Evolutionary conservation across 179 eudicot species (phyloP).

Genomic region (Drosera spatulata): DNA sequence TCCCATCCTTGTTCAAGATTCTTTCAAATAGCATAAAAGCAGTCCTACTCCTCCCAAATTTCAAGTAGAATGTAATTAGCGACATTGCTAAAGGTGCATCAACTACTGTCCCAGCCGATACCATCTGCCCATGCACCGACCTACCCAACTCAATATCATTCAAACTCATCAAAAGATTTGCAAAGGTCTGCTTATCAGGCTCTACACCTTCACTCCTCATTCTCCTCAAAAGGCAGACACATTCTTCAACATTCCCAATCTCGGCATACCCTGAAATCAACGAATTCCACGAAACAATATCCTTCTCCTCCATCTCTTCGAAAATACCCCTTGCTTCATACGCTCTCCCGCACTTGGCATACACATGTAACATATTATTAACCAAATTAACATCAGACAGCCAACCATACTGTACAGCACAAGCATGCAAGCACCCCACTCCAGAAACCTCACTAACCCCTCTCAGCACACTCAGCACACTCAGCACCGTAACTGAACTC

Average conservation of each 20-base stretch:
- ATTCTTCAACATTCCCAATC: slow-evolving; percentile 29
- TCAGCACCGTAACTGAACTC: slow-evolving; percentile 45
- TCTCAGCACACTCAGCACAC: slow-evolving; percentile 43
- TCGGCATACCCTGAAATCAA: slow-evolving; percentile 47
- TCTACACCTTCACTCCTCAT: slow-evolving; percentile 51
- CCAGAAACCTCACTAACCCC: slow-evolving; percentile 36
- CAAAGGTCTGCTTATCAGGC: slow-evolving; percentile 69
- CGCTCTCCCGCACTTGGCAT: slow-evolving; percentile 59
- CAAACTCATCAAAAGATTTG: slow-evolving; percentile 40
- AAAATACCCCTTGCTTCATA: slow-evolving; percentile 48
- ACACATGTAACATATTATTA: slow-evolving; percentile 54
- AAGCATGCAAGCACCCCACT: slow-evolving; percentile 48
- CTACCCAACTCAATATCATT: slow-evolving; percentile 35
- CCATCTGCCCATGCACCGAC: slow-evolving; percentile 50
- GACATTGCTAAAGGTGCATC: slow-evolving; percentile 53
- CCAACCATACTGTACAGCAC: slow-evolving; percentile 35
- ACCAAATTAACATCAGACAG: slow-evolving; percentile 29
- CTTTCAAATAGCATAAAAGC: slow-evolving; percentile 48
- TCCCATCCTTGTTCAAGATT: slow-evolving; percentile 43
- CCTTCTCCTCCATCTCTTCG: slow-evolving; percentile 48
- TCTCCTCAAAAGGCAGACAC: slow-evolving; percentile 23
- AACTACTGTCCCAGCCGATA: slow-evolving; percentile 39
- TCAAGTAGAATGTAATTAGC: slow-evolving; percentile 47
- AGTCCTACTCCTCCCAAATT: slow-evolving; percentile 29
- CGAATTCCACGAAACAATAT: slow-evolving; percentile 82